Conservation (phyloP, 768 basidiomycete genomes). For the Panellus pusillus region DNA sequence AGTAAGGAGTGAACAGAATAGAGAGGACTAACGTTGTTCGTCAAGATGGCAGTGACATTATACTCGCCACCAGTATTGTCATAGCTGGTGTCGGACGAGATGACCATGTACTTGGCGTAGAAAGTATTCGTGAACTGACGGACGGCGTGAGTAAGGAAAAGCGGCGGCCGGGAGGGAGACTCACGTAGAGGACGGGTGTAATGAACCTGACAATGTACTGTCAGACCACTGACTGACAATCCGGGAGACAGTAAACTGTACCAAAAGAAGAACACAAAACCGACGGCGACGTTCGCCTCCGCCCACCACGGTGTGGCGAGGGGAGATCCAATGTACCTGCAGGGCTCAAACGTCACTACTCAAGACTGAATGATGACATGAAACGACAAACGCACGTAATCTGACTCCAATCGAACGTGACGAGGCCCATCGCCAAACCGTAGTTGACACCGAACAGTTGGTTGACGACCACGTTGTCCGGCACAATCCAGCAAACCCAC, state of each 20-base stretch:
- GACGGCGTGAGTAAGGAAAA: slow-evolving; percentile 2
- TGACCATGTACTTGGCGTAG: slow-evolving; percentile 31
- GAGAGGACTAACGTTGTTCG: too few relatives aligned
- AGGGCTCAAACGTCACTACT: not conserved
- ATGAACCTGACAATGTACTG: too few relatives aligned
- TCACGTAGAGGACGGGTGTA: slow-evolving; percentile 71
- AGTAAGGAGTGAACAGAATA: slow-evolving; percentile 61
- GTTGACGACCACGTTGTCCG: slow-evolving; percentile 55
- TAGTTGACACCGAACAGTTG: slow-evolving; percentile 49
- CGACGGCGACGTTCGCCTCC: slow-evolving; percentile 64
- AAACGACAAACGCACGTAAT: slow-evolving; percentile 38
- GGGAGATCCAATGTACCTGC: slow-evolving; percentile 23
- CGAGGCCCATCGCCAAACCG: slow-evolving; percentile 59
- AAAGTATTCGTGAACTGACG: slow-evolving; percentile 66
- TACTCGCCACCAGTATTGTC: too few relatives aligned
- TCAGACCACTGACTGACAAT: too few relatives aligned
- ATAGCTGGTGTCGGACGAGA: not conserved
- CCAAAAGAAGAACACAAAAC: slow-evolving; percentile 74
- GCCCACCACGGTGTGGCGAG: slow-evolving; percentile 67
- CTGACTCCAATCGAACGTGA: slow-evolving; percentile 67
- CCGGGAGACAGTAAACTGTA: too few relatives aligned
- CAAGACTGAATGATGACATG: not conserved
- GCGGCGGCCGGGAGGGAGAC: slow-evolving; percentile 29
- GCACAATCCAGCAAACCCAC: slow-evolving; percentile 79
- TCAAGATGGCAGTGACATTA: too few relatives aligned